Percentiles rank a stretch among this genome's conserved stretches.
These are phyloP conservation scores for Claviceps sp. DNA, from an alignment of 2,329 filamentous ascomycete genomes.

Conservation along the genomic window DNA sequence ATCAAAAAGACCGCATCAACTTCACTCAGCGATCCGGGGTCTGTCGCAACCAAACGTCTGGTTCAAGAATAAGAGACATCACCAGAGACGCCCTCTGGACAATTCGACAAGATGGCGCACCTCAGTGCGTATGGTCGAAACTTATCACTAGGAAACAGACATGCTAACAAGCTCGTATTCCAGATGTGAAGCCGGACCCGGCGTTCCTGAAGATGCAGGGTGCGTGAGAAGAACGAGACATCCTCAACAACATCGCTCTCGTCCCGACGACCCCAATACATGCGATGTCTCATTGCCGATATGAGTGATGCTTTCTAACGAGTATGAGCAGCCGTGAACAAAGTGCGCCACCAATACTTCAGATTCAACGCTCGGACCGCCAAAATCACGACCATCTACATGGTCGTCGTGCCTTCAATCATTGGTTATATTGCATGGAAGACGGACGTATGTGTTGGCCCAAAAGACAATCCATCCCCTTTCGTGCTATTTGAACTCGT, in stretches of 20 bases:
- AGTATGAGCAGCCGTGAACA: conserved; percentile 53
- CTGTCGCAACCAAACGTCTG: conserved; percentile 11
- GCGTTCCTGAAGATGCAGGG: conserved; percentile 27
- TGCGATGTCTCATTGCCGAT: not conserved
- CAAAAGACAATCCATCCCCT: not conserved
- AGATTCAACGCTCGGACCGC: conserved; percentile 80
- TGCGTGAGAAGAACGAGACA: conserved; percentile 14
- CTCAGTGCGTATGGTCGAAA: conserved; percentile 17
- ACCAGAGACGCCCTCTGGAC: conserved; percentile 12
- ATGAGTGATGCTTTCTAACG: conserved; percentile 11
- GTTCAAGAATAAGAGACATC: conserved; percentile 6
- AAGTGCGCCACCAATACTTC: conserved; percentile 88
- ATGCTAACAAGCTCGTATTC: conserved; percentile 13
- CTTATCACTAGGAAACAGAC: not conserved
- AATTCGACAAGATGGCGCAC: conserved; percentile 23
- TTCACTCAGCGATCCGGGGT: not conserved
- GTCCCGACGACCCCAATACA: not conserved
- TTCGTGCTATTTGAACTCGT: not conserved
- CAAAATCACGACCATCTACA: conserved; percentile 65
- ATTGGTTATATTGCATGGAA: conserved; percentile 61
- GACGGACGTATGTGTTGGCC: conserved; percentile 64
- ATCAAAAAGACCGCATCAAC: not conserved
- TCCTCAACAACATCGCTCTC: not conserved
- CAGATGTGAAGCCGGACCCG: conserved; percentile 29
- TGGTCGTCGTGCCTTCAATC: conserved; percentile 55